Conservation (phyloP, 495 filamentous ascomycete genomes). For the Margaritispora aquatica region DNA sequence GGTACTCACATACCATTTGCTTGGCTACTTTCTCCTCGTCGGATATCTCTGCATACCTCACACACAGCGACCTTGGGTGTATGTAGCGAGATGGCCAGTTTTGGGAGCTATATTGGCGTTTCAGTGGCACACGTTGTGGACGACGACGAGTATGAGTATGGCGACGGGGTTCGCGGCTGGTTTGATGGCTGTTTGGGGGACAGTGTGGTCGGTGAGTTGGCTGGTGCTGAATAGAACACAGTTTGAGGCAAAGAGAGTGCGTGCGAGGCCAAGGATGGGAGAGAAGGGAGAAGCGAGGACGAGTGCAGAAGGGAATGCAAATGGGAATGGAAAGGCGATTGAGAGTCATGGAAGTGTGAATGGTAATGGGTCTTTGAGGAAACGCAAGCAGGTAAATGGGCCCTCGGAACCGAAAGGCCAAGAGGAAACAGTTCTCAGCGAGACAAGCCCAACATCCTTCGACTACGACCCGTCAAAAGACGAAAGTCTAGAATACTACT, state of each 20-base stretch:
- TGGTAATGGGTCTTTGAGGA: neutral
- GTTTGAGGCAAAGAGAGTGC: conserved; percentile 59
- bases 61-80: conserved; percentile 38
- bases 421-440: too few species aligned
- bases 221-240: conserved; percentile 62
- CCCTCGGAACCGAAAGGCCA: too few species aligned
- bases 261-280: conserved; percentile 35
- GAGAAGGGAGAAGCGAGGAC: conserved; percentile 19
- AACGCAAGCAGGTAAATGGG: conserved; percentile 6
- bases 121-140: conserved; percentile 34
- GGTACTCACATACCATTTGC: conserved; percentile 44
- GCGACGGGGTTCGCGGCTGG: conserved; percentile 64
- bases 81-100: conserved; percentile 44
- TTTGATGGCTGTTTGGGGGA: conserved; percentile 56
- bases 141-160: conserved; percentile 47
- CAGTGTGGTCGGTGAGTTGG: conserved; percentile 56
- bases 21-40: conserved; percentile 41
- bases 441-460: neutral
- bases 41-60: conserved; percentile 54
- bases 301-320: neutral
- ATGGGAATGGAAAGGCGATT: neutral
- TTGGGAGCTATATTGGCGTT: conserved; percentile 30
- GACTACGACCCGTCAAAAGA: neutral
- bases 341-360: neutral
- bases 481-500: conserved; percentile 41